Conservation (phyloP, 164 flowering plant species). For the Echeveria elegans region DNA sequence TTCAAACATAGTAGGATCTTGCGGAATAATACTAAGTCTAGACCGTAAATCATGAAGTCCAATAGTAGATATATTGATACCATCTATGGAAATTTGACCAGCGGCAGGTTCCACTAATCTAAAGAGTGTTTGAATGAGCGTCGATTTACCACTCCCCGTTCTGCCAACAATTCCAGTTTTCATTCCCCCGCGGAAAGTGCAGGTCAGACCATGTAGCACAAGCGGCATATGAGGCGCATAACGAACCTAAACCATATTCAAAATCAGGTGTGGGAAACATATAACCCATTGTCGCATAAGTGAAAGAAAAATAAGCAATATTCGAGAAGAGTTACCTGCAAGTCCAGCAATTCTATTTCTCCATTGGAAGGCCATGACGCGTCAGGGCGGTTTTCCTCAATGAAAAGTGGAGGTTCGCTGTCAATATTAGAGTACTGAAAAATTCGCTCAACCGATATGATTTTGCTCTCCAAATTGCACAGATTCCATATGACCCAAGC, state of each 20-base stretch:
- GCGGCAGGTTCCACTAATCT: constrained; percentile 58
- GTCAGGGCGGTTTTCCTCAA: constrained; percentile 38
- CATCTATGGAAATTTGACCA: constrained; percentile 55
- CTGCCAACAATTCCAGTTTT: constrained; percentile 82
- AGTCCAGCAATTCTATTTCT: constrained; percentile 37
- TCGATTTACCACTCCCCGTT: constrained; percentile 83
- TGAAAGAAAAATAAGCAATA: too few relatives aligned
- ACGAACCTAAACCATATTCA: constrained; percentile 35
- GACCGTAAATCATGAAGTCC: constrained; percentile 75
- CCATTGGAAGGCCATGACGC: constrained; percentile 54
- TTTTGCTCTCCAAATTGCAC: constrained; percentile 54
- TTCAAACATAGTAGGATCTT: constrained; percentile 90
- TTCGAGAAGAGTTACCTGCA: constrained; percentile 34
- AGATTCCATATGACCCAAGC: constrained; percentile 50
- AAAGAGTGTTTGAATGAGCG: constrained; percentile 70
- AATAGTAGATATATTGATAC: constrained; percentile 43
- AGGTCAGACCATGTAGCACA: constrained; percentile 63
- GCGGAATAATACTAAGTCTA: constrained; percentile 74
- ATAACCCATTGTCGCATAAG: background rate
- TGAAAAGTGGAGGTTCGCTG: constrained; percentile 56
- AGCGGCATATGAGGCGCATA: constrained; percentile 80
- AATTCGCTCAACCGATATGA: constrained; percentile 74
- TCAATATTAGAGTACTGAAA: constrained; percentile 49
- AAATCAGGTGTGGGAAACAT: constrained; percentile 1
- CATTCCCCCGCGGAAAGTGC: constrained; percentile 60